Percentiles rank a stretch among this genome's conserved stretches.
These are phyloP conservation scores for Penicillium sp. DNA, from an alignment of 2,329 filamentous ascomycete species.

Conservation along the genomic window DNA sequence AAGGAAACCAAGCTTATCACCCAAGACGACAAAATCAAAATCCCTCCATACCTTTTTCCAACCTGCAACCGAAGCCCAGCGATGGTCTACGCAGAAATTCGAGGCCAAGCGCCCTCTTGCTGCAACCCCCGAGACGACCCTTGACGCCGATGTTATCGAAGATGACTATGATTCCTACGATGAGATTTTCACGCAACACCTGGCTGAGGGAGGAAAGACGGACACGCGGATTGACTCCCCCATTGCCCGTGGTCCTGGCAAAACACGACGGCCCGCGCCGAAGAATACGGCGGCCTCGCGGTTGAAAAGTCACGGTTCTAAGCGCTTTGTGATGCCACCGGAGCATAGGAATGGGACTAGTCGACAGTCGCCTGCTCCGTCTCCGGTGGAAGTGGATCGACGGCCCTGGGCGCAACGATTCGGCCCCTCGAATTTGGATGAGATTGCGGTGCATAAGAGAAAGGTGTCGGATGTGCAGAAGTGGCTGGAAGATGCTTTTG, in stretches of 20 bases:
- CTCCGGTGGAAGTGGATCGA: constrained; percentile 46
- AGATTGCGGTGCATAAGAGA: constrained; percentile 91
- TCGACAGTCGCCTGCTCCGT: constrained; percentile 12
- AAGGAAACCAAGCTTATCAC: constrained; percentile 18
- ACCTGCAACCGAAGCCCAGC: constrained; percentile 41
- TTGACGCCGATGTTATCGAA: constrained; percentile 43
- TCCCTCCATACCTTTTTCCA: constrained; percentile 47
- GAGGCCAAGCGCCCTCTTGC: constrained; percentile 20
- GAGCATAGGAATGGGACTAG: background rate
- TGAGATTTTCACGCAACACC: constrained; percentile 39
- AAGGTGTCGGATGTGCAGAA: constrained; percentile 83
- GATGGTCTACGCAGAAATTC: constrained; percentile 38
- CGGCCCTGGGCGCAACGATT: constrained; percentile 89
- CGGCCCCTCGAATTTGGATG: constrained; percentile 71
- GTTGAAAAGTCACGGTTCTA: constrained; percentile 19
- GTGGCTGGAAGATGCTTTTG: constrained; percentile 77
- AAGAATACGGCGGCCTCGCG: constrained; percentile 17
- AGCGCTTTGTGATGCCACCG: constrained; percentile 31
- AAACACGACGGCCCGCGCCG: constrained; percentile 14
- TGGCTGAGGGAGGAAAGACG: constrained; percentile 25
- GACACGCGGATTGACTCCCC: constrained; percentile 8
- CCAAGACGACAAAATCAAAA: constrained; percentile 26
- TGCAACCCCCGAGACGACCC: constrained; percentile 15
- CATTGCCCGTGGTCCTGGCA: constrained; percentile 4
- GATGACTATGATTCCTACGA: constrained; percentile 43